A percentile compares a stretch with the other conserved stretches of the same genome.
phyloP scores from a whole-genome alignment of 352 stramenopile species.

The Phytophthora hibernalis region DNA sequence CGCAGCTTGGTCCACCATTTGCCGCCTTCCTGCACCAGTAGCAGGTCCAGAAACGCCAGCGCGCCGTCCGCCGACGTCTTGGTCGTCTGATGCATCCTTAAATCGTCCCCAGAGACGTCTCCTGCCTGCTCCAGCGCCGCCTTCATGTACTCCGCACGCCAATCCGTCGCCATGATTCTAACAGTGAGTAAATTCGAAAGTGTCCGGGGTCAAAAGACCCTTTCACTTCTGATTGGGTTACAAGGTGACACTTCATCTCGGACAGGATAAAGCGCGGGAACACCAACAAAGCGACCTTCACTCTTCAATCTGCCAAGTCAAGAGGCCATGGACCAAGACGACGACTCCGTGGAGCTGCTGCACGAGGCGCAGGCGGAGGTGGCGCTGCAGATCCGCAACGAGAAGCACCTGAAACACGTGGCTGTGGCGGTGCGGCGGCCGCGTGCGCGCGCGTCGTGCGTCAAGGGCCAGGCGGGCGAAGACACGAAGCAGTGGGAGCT shows the following conservation, averaged over 20 bases:
- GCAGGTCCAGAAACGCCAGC: slow-evolving; percentile 38
- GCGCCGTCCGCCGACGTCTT: slow-evolving; percentile 13
- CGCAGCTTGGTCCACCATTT: slow-evolving; percentile 33
- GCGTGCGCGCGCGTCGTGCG: slow-evolving; percentile 73
- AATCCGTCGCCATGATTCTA: slow-evolving; percentile 25
- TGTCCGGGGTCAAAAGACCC: slow-evolving; percentile 19
- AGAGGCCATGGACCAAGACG: slow-evolving; percentile 40
- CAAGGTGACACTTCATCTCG: slow-evolving; percentile 9
- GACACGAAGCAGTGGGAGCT: slow-evolving; percentile 89
- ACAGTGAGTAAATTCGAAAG: slow-evolving; percentile 13
- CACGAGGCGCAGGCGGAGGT: slow-evolving; percentile 60
- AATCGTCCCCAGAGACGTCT: neutral
- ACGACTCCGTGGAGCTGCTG: slow-evolving; percentile 32
- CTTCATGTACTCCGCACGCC: slow-evolving; percentile 32
- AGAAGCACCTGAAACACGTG: slow-evolving; percentile 85
- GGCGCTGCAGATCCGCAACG: slow-evolving; percentile 81
- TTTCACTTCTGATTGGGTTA: neutral
- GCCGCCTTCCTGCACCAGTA: slow-evolving; percentile 39
- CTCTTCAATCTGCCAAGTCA: slow-evolving; percentile 7
- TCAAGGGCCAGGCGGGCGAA: slow-evolving; percentile 72
- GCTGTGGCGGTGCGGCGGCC: slow-evolving; percentile 78
- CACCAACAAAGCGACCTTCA: slow-evolving; percentile 22
- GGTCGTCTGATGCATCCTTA: slow-evolving; percentile 1
- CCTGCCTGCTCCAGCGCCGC: slow-evolving; percentile 23
- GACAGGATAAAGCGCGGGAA: slow-evolving; percentile 41